Evolutionary conservation across 768 basidiomycete genomes (phyloP), one percentile per base, ranked within the genome.

Genomic region (Artomyces pyxidatus): DNA sequence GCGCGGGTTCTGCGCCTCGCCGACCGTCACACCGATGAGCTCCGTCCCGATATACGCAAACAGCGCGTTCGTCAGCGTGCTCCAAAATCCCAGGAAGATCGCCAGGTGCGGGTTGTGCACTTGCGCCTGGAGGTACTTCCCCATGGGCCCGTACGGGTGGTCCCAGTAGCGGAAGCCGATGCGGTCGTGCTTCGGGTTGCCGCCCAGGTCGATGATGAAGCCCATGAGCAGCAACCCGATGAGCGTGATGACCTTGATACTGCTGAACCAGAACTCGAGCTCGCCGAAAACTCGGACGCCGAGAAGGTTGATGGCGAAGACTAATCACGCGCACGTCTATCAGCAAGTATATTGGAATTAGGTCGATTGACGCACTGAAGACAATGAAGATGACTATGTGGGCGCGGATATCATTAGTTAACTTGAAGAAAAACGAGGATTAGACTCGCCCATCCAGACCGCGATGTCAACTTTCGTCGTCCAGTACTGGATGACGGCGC

Each of bases 1-100:
- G 51, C 84, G 70, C 28, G 85, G 86, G 64, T 88, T 83, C 60
- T 85, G 74, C 10, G 80, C 81, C 69, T 80, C 62, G 38, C 65
- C 62, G n/a, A 69, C 77, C 23, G 69, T 70, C 50, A 86, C 78
- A 59, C 85, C 85, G 50, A 90, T 80, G 16, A 87, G 70, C 63
- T 90, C 86, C 17, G 85, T 90, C 26, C 85, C 83, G 45, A 78
- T 75, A 58, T 74, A 80, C 7, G 81, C 78, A 63, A 86, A 85
- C 8, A 82, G 67, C 22, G 79, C 83, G 53, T 82, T 88, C 41
- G 78, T 81, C 39, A 87, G 64, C 3, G 81, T 80, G 14, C 77
- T 71, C 78, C 83, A 88, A 61, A 88, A 83, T 10, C 81, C 83
- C 19, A 81, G 69, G 70, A 85, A 84, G 50, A 74, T 75, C 1